Conservation (phyloP, 805 yeast species). For the Candida khao-thaluensis region DNA sequence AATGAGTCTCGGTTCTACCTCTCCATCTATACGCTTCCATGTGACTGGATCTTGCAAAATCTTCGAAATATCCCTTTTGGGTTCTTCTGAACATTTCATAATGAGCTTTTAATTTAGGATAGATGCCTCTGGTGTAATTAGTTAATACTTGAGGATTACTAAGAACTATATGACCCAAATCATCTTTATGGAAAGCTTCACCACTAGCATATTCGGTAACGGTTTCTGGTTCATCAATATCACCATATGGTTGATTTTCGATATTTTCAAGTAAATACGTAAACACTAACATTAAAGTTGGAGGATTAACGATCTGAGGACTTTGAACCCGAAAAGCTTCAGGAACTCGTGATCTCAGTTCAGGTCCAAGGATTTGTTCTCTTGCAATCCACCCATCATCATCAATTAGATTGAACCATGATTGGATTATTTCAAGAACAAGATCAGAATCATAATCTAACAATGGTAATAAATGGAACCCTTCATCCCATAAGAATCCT, state of each 20-base stretch:
- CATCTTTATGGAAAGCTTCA: conserved; percentile 13
- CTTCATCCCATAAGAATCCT: conserved; percentile 99
- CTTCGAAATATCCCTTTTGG: conserved; percentile 72
- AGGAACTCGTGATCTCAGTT: conserved; percentile 87
- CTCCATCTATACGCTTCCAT: conserved; percentile 87
- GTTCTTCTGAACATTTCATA: conserved; percentile 82
- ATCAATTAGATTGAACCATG: conserved; percentile 87
- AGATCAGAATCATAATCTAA: conserved; percentile 81
- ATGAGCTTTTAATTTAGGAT: conserved; percentile 74
- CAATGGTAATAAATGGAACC: conserved; percentile 85
- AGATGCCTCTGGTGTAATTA: conserved; percentile 60
- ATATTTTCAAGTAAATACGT: conserved; percentile 49
- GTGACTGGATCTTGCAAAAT: conserved; percentile 55
- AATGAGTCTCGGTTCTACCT: conserved; percentile 82
- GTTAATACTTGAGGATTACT: conserved; percentile 57
- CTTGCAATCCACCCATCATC: conserved; percentile 96
- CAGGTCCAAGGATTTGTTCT: conserved; percentile 90
- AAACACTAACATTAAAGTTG: conserved; percentile 79
- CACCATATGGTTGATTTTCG: conserved; percentile 20
- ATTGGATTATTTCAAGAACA: conserved; percentile 71
- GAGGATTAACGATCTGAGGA: conserved; percentile 92
- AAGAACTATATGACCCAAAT: conserved; percentile 53
- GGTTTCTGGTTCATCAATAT: conserved; percentile 29
- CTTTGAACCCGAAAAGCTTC: conserved; percentile 78
- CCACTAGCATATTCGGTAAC: conserved; percentile 20